A percentile compares a stretch with the other conserved stretches of the same genome.
Conservation (phyloP, 768 basidiomycete genomes). For the Mycena olivaceomarginata region DNA sequence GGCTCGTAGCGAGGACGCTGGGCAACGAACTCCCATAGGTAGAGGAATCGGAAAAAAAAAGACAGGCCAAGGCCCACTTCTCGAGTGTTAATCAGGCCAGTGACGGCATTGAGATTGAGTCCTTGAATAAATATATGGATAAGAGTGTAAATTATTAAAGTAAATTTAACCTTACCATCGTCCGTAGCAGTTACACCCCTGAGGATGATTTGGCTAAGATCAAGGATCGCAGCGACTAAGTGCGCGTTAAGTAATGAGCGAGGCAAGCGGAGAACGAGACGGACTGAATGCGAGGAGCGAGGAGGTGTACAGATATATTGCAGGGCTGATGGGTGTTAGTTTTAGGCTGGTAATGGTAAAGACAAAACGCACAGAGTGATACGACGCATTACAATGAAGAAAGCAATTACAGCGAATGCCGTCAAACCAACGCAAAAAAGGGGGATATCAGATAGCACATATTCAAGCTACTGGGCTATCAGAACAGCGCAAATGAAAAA, state of each 20-base stretch:
- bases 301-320: conserved; percentile 73
- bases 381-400: conserved; percentile 73
- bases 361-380: conserved; percentile 67
- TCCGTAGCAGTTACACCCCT: conserved; percentile 54
- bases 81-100: conserved; percentile 68
- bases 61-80: conserved; percentile 78
- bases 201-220: conserved; percentile 73
- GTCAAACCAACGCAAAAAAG: conserved; percentile 81
- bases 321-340: conserved; percentile 55
- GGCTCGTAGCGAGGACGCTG: conserved; percentile 71
- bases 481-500: not conserved
- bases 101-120: conserved; percentile 51
- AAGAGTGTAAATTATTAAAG: too few relatives aligned
- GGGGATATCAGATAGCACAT: conserved; percentile 79
- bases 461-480: conserved; percentile 65
- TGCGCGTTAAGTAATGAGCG: not conserved
- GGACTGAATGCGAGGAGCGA: conserved; percentile 72
- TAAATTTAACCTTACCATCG: not conserved
- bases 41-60: conserved; percentile 76
- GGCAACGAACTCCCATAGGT: conserved; percentile 81
- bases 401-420: conserved; percentile 75
- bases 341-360: conserved; percentile 16
- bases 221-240: conserved; percentile 72
- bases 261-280: not conserved
- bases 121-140: conserved; percentile 19